Evolutionary conservation across 116 monocot species (phyloP), one percentile per base, ranked within the genome.

Genomic region (Phalaenopsis hybrid): DNA sequence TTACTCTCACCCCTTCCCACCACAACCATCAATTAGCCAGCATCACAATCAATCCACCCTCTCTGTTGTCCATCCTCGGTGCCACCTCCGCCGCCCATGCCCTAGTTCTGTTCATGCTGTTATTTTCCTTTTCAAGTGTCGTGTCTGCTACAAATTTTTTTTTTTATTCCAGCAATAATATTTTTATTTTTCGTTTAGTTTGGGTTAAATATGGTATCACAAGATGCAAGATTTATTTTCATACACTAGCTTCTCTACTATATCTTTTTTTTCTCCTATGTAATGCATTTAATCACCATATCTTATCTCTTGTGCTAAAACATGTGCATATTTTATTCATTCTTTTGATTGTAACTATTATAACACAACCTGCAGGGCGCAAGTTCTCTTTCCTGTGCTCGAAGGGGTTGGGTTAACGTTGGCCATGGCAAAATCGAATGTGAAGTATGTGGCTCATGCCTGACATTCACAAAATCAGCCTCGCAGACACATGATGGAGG

Each of bases 391-490:
- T 79, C 91, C 76, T 94, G 94, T 93, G 91, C 98, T 51, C 90
- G 91, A 85, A 86, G 90, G 88, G 98, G 98, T 78, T 98, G 98
- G 98, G 82, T 93, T 77, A 98, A 92, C 74, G 81, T 90, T 58
- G 90, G 88, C 20, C 55, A 28, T 34, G 88, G 93, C 57, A 92
- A 86, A 85, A 92, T 98, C 88, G 94, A 94, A 86, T 98, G 98
- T 49, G 98, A 94, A 81, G 88, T 83, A 44, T 98, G 98, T 82
- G 90, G 98, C 76, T 89, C 86, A 73, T 91, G 85, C 10, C 88
- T 94, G 49, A 85, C 59, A 51, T 94, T 90, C 85, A 31, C 86
- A 73, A 59, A 75, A 79, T 76, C 83, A 44, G 43, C 89, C 33
- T 86, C 92, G 2, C 88, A 79, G 81, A 31, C 31, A 31, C 75